Conservation (phyloP, 2,329 filamentous ascomycete genomes). For the Ceratocystis alfenasii region DNA sequence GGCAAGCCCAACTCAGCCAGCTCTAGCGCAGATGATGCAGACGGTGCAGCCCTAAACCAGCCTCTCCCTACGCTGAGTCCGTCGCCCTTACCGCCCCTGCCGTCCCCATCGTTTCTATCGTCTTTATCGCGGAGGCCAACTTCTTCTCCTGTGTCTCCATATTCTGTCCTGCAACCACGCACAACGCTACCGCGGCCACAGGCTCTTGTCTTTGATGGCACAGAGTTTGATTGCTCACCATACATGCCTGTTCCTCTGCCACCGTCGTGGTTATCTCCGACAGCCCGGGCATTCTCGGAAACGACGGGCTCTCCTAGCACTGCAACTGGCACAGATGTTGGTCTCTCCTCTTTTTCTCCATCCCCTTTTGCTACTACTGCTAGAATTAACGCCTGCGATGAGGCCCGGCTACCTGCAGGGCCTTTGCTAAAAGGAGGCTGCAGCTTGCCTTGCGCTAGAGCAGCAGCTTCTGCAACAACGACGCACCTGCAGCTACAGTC, state of each 20-base stretch:
- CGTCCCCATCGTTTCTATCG: background rate
- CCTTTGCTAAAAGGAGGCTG: slow-evolving; percentile 7
- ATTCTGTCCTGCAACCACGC: background rate
- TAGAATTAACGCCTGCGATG: background rate
- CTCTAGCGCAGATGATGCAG: background rate
- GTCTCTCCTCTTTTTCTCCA: too few species aligned
- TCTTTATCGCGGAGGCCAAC: background rate
- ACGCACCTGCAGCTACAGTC: background rate
- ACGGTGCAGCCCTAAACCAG: background rate
- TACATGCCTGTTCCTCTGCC: background rate
- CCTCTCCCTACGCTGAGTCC: background rate
- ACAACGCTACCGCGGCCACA: background rate
- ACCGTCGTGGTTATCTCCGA: background rate
- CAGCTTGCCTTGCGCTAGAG: slow-evolving; percentile 5
- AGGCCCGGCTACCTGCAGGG: slow-evolving; percentile 2
- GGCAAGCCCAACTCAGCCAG: background rate
- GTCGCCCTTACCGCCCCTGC: background rate
- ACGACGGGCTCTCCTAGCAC: background rate
- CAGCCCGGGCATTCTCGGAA: slow-evolving; percentile 1
- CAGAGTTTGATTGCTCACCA: background rate
- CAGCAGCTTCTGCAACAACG: slow-evolving; percentile 7
- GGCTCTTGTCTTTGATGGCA: background rate
- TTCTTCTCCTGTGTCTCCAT: background rate
- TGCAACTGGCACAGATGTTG: background rate
- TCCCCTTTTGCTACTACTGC: background rate